These are phyloP conservation scores for Pseudogymnoascus sp. DNA, from an alignment of 2,329 filamentous ascomycete genomes.

Conservation along the genomic window DNA sequence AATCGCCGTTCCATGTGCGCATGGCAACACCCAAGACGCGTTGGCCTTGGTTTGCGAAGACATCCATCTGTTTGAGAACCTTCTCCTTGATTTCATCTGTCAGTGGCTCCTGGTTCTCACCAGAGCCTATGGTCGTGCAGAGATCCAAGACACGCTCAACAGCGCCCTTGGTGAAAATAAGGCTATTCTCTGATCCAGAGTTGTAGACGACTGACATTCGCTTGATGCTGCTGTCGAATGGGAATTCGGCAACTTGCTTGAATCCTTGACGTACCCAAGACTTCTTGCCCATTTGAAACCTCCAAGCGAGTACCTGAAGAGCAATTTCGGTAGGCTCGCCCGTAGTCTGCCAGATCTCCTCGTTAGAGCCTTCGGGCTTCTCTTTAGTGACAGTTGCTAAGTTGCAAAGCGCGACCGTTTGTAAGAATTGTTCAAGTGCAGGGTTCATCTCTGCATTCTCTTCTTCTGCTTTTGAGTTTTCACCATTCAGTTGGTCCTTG, in stretches of 20 bases:
- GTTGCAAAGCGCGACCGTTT: slow-evolving; percentile 50
- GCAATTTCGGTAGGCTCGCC: slow-evolving; percentile 63
- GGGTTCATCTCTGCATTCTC: slow-evolving; percentile 32
- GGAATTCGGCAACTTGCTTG: slow-evolving; percentile 52
- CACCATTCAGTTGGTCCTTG: slow-evolving; percentile 25
- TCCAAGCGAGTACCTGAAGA: slow-evolving; percentile 56
- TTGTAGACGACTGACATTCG: slow-evolving; percentile 58
- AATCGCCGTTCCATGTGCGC: slow-evolving; percentile 24
- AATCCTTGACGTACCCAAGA: slow-evolving; percentile 35
- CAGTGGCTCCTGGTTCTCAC: slow-evolving; percentile 34
- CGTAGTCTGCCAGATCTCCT: slow-evolving; percentile 45
- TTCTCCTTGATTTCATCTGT: slow-evolving; percentile 35
- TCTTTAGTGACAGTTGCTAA: slow-evolving; percentile 43
- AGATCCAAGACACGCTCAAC: slow-evolving; percentile 53
- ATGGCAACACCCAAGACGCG: slow-evolving; percentile 52
- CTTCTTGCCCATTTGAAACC: slow-evolving; percentile 46
- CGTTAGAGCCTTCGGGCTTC: slow-evolving; percentile 30
- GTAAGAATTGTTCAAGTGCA: slow-evolving; percentile 43
- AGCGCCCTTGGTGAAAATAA: slow-evolving; percentile 54
- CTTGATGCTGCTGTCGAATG: slow-evolving; percentile 58
- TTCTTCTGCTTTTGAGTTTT: slow-evolving; percentile 24
- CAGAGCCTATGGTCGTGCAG: slow-evolving; percentile 40
- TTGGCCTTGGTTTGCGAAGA: slow-evolving; percentile 49
- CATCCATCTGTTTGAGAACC: slow-evolving; percentile 48
- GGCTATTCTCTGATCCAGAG: slow-evolving; percentile 20